phyloP scores from a whole-genome alignment of 306 rosid genomes.

The Glycyrrhiza uralensis region DNA sequence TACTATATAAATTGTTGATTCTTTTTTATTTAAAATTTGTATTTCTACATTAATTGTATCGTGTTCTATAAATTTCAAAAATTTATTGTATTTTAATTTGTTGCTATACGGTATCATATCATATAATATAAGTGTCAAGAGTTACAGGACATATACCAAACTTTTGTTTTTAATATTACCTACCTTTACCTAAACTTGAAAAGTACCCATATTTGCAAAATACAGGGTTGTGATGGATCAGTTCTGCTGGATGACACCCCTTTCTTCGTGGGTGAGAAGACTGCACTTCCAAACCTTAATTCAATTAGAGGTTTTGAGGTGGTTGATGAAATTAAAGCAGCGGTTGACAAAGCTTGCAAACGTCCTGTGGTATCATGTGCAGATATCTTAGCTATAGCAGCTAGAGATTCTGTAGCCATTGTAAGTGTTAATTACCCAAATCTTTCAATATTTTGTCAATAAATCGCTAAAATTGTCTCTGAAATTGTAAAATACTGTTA shows the following conservation, averaged over 20 bases:
- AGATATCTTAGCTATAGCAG: conserved; percentile 43
- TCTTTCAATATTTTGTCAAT: background rate
- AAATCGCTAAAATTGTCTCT: too few species aligned
- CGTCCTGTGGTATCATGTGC: conserved; percentile 40
- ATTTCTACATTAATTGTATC: too few species aligned
- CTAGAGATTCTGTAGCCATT: conserved; percentile 44
- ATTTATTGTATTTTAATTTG: too few species aligned
- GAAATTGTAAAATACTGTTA: too few species aligned
- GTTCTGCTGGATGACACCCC: conserved; percentile 34
- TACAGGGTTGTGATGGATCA: conserved; percentile 48
- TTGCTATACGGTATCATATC: too few species aligned
- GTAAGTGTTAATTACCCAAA: conserved; percentile 4
- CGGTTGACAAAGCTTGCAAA: conserved; percentile 30
- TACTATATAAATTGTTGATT: too few species aligned
- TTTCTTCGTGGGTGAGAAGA: conserved; percentile 33
- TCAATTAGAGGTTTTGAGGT: conserved; percentile 42
- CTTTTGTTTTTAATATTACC: too few species aligned
- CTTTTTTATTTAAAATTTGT: too few species aligned
- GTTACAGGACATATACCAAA: too few species aligned
- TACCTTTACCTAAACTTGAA: too few species aligned
- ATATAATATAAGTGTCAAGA: too few species aligned
- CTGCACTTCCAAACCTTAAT: conserved; percentile 28
- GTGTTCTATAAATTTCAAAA: too few species aligned
- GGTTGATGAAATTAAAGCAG: conserved; percentile 35
- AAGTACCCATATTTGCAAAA: background rate